phyloP scores from a whole-genome alignment of 805 yeast species.

The Schizosaccharomyces japonicus region DNA sequence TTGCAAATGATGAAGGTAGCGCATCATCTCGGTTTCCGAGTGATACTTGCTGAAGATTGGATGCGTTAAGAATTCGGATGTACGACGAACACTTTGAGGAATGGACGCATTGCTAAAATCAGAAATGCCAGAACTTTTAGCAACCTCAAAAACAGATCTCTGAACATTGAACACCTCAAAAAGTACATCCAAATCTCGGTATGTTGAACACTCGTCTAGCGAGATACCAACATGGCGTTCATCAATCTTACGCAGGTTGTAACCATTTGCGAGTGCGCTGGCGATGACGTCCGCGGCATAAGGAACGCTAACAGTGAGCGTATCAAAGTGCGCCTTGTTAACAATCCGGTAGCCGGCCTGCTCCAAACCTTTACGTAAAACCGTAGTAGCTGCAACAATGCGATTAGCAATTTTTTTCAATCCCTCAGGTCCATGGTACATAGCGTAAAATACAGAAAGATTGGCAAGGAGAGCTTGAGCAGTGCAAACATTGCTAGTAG shows the following conservation, averaged over 20 bases:
- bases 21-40: constrained; percentile 81
- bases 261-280: constrained; percentile 35
- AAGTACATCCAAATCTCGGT: constrained; percentile 34
- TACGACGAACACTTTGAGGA: constrained; percentile 15
- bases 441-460: constrained; percentile 85
- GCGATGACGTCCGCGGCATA: constrained; percentile 35
- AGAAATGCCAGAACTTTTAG: too few relatives aligned
- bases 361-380: constrained; percentile 38
- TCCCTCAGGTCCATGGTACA: constrained; percentile 86
- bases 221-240: constrained; percentile 45
- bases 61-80: constrained; percentile 26
- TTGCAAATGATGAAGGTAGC: constrained; percentile 71
- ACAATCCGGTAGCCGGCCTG: constrained; percentile 25
- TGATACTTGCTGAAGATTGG: constrained; percentile 70
- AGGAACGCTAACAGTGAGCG: constrained; percentile 36
- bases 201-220: constrained; percentile 68
- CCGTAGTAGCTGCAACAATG: constrained; percentile 46
- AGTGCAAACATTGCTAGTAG: constrained; percentile 92
- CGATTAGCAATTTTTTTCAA: constrained; percentile 53
- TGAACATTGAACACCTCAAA: constrained; percentile 34
- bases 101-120: constrained; percentile 14
- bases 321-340: constrained; percentile 46
- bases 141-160: constrained; percentile 18
- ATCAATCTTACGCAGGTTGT: constrained; percentile 44
- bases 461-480: constrained; percentile 93